Evolutionary conservation across 768 basidiomycete genomes (phyloP).

Genomic region (Dacryopinax primogenitus): DNA sequence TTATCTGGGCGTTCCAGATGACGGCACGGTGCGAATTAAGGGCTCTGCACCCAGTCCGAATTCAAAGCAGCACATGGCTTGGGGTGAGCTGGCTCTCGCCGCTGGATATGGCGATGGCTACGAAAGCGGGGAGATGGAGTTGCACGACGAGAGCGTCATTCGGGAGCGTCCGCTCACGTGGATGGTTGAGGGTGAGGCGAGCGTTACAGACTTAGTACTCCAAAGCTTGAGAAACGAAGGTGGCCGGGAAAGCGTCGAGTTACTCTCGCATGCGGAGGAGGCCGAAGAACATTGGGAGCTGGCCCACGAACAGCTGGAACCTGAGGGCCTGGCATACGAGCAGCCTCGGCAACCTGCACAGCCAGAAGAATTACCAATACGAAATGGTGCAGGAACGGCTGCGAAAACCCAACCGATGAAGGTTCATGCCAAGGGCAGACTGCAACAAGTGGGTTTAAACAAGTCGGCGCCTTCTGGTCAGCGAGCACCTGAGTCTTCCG

Average conservation of each 20-base stretch:
- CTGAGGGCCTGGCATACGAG: not conserved
- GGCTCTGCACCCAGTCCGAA: not conserved
- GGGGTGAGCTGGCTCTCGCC: not conserved
- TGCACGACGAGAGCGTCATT: slow-evolving; percentile 7
- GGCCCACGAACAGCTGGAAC: not conserved
- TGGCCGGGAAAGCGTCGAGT: not conserved
- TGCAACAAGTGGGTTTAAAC: not conserved
- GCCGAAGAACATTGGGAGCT: not conserved
- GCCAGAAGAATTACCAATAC: not conserved
- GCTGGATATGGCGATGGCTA: not conserved
- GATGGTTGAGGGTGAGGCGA: slow-evolving; percentile 9
- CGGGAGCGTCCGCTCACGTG: slow-evolving; percentile 7
- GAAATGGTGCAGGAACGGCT: not conserved
- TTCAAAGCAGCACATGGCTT: not conserved
- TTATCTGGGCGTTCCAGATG: not conserved
- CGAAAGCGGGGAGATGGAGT: not conserved
- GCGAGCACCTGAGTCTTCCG: not conserved
- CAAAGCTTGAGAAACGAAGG: not conserved
- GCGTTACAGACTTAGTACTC: slow-evolving; percentile 2
- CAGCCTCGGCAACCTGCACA: not conserved
- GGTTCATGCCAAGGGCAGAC: not conserved
- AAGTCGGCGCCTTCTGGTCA: not conserved
- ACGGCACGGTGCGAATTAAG: not conserved
- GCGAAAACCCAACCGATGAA: not conserved
- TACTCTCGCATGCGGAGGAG: not conserved